A percentile compares a stretch with the other conserved stretches of the same genome.
Evolutionary conservation across 768 basidiomycete genomes (phyloP).

Genomic region (Tylopilus rubrobrunneus): DNA sequence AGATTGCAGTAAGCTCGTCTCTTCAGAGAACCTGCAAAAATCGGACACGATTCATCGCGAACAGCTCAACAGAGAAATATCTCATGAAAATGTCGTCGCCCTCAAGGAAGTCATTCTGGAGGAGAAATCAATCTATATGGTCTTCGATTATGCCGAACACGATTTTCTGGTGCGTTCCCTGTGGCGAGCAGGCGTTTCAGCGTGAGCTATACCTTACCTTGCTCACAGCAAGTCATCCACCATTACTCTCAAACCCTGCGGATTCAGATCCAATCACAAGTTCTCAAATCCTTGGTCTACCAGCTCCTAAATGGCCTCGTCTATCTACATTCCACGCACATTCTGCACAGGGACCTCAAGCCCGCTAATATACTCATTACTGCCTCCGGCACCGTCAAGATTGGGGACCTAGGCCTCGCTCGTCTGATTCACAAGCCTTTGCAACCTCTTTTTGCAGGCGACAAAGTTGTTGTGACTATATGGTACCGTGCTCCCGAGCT

Average conservation of each 20-base stretch:
- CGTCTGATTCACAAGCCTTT: slow-evolving; percentile 88
- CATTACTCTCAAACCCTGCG: slow-evolving; percentile 93
- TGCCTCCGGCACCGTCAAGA: slow-evolving; percentile 85
- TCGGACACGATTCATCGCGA: background rate
- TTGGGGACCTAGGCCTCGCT: slow-evolving; percentile 96
- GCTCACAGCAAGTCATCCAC: slow-evolving; percentile 90
- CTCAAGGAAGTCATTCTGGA: slow-evolving; percentile 94
- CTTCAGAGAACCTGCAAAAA: slow-evolving; percentile 13
- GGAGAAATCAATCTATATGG: slow-evolving; percentile 99
- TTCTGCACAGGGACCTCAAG: slow-evolving; percentile 96
- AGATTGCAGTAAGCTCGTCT: slow-evolving; percentile 73
- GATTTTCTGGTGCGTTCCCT: slow-evolving; percentile 81
- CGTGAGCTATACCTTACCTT: background rate
- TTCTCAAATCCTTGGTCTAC: slow-evolving; percentile 90
- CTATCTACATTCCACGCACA: slow-evolving; percentile 92
- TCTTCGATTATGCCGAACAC: slow-evolving; percentile 98
- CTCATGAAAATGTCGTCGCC: slow-evolving; percentile 87
- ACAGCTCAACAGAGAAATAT: slow-evolving; percentile 84
- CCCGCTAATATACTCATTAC: slow-evolving; percentile 98
- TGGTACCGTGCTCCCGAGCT: slow-evolving; percentile 99
- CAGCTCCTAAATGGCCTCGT: slow-evolving; percentile 92
- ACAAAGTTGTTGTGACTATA: slow-evolving; percentile 99
- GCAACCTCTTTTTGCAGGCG: slow-evolving; percentile 86
- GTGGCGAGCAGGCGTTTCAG: background rate
- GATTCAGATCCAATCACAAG: slow-evolving; percentile 62